These are phyloP conservation scores for Ascochyta viciae-villosae DNA, from an alignment of 2,329 filamentous ascomycete genomes.

Conservation along the genomic window DNA sequence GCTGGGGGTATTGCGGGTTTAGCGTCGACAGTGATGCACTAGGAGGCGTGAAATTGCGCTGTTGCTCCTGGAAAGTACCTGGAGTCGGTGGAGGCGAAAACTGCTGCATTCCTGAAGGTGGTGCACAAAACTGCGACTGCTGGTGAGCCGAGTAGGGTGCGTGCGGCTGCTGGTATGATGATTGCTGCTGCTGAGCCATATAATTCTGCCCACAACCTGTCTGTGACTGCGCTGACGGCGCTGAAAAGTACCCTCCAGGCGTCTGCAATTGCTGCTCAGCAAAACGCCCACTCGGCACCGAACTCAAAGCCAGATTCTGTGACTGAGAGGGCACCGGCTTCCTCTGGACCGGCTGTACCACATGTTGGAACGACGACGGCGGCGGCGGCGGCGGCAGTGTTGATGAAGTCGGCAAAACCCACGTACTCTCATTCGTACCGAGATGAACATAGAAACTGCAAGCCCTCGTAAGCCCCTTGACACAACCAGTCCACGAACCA, in stretches of 20 bases:
- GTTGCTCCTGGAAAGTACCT: constrained; percentile 1
- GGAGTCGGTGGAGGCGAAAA: not conserved
- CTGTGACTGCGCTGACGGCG: not conserved
- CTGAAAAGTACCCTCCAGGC: not conserved
- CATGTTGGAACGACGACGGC: not conserved
- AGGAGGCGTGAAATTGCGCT: not conserved
- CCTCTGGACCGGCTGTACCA: not conserved
- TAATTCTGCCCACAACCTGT: not conserved
- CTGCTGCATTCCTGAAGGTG: not conserved
- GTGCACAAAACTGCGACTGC: not conserved
- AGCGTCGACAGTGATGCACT: not conserved
- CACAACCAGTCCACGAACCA: not conserved
- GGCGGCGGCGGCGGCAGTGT: no score
- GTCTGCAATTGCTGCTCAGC: not conserved
- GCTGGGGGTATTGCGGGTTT: not conserved
- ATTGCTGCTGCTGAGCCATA: not conserved
- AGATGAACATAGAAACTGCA: not conserved
- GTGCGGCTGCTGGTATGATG: not conserved
- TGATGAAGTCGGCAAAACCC: not conserved
- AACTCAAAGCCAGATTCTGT: not conserved
- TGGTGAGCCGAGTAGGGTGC: not conserved
- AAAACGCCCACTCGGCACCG: not conserved
- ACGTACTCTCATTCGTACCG: not conserved
- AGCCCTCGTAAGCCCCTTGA: not conserved
- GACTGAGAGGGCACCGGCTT: not conserved